Evolutionary conservation across 441 rosid species (phyloP).

Genomic region (Syzygium syzygioides): DNA sequence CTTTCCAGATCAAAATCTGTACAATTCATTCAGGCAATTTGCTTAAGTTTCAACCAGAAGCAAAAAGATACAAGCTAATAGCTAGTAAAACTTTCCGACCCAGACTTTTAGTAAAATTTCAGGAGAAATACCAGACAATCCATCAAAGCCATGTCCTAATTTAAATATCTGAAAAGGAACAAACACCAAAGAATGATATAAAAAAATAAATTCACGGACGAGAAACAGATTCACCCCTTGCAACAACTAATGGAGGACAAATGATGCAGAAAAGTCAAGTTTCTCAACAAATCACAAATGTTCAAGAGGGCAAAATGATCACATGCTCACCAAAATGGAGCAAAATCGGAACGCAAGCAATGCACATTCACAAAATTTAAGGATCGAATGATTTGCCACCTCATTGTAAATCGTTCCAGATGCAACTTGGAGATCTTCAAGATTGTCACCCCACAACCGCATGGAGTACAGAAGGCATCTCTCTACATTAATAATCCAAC

Average conservation of each 20-base stretch:
- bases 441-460: slow-evolving; percentile 80
- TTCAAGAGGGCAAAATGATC: not conserved
- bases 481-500: slow-evolving; percentile 35
- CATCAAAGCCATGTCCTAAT: not conserved
- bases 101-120: not conserved
- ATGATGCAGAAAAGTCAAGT: not conserved
- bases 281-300: not conserved
- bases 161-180: not conserved
- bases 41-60: not conserved
- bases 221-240: not conserved
- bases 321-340: not conserved
- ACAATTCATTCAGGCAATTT: slow-evolving; percentile 6
- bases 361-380: not conserved
- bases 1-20: slow-evolving; percentile 73
- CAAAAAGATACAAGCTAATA: not conserved
- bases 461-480: slow-evolving; percentile 82
- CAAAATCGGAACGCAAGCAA: accelerated
- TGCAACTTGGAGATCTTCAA: slow-evolving; percentile 63
- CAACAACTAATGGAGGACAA: not conserved
- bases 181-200: not conserved
- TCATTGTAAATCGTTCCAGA: slow-evolving; percentile 91
- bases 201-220: not conserved
- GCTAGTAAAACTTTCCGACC: not conserved
- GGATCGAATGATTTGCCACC: slow-evolving; percentile 30
- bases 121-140: not conserved